Conservation (phyloP, 176 grass and related monocot species). For the Aegilops tauschii region DNA sequence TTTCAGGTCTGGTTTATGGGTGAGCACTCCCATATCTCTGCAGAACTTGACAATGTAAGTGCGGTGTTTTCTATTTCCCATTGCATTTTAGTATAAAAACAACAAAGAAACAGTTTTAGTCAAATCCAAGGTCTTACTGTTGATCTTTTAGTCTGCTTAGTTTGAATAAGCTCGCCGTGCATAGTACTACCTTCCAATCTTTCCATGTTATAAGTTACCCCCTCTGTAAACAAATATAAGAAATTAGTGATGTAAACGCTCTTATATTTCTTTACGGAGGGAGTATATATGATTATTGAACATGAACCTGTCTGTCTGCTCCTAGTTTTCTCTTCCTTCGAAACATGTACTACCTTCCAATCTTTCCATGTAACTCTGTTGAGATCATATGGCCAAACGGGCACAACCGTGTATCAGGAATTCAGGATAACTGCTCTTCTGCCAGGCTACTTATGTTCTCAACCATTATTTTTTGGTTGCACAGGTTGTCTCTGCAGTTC, state of each 20-base stretch:
- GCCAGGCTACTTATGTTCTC: not conserved
- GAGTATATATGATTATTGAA: not conserved
- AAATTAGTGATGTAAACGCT: no score
- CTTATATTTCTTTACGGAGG: no score
- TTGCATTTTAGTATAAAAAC: conserved; percentile 1
- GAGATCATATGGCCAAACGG: not conserved
- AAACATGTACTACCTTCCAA: not conserved
- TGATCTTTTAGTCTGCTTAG: not conserved
- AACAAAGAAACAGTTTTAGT: not conserved
- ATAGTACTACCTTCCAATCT: not conserved
- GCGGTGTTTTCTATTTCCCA: not conserved
- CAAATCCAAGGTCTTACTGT: not conserved
- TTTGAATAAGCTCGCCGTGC: not conserved
- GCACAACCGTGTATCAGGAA: not conserved
- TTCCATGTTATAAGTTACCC: not conserved
- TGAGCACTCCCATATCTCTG: conserved; percentile 91
- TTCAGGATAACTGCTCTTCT: not conserved
- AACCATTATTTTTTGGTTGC: conserved; percentile 25
- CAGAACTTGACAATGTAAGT: conserved; percentile 90
- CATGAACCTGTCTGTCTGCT: not conserved
- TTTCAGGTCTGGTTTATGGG: conserved; percentile 99
- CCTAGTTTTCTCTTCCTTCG: conserved; percentile 5
- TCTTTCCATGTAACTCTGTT: not conserved
- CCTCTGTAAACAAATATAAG: no score
- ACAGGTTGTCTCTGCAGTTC: conserved; percentile 84